Percentiles rank a stretch among this genome's conserved stretches.
Evolutionary conservation across 495 filamentous ascomycete species (phyloP).

Genomic region (Aspergillus saccharolyticus): DNA sequence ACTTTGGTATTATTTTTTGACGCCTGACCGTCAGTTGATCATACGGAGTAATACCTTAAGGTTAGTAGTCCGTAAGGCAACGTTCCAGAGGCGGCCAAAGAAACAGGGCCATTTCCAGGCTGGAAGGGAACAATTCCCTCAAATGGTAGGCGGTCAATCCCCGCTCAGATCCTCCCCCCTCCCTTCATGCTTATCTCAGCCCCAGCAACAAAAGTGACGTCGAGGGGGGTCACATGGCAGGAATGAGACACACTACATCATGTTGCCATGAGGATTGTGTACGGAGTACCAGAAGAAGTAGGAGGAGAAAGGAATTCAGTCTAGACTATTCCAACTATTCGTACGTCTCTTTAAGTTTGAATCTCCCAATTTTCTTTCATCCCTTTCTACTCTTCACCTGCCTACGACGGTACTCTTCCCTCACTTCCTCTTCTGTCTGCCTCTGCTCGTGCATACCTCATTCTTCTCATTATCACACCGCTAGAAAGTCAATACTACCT

Average conservation of each 20-base stretch:
- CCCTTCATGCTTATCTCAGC: neutral
- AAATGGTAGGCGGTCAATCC: neutral
- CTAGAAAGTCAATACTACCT: neutral
- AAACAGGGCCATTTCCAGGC: neutral
- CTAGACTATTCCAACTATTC: neutral
- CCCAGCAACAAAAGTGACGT: neutral
- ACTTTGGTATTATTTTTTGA: too few species aligned
- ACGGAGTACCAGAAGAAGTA: too few species aligned
- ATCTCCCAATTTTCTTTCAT: too few species aligned
- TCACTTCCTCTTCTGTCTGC: neutral
- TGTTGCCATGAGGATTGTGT: too few species aligned
- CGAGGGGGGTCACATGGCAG: neutral
- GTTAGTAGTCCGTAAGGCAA: too few species aligned
- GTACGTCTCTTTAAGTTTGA: too few species aligned
- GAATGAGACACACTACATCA: too few species aligned
- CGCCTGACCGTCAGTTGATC: neutral
- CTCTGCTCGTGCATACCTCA: neutral
- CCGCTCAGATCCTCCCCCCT: neutral
- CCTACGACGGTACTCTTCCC: too few species aligned
- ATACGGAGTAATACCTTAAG: too few species aligned
- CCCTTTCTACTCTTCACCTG: neutral
- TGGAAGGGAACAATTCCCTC: too few species aligned
- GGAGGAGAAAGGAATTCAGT: neutral
- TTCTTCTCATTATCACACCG: neutral
- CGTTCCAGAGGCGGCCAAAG: too few species aligned